Base-by-base conservation (phyloP, 2,329 filamentous ascomycete species). In the Sordariomycetes sp. region DNA sequence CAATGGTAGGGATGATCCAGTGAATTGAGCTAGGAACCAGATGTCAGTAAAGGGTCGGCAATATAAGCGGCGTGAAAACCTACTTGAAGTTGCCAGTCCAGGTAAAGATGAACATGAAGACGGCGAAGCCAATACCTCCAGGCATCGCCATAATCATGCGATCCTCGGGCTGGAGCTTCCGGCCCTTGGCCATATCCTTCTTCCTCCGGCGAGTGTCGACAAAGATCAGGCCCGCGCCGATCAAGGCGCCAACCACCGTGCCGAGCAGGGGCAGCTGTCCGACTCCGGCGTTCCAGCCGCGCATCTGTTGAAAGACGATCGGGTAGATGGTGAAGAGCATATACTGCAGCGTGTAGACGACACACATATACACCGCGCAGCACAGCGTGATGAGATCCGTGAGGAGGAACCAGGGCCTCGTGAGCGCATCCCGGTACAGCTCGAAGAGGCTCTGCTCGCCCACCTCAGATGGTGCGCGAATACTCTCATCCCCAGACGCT, bases 241-340 rank as follows among this genome's bases (percentile, higher is more conserved):
- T n/a, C 9, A 25, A 25, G 23, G 23, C 23, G 23, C 23, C 23
- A 25, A 68, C 38, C 12, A 58, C 54, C 2, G 58, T 59, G 7
- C 64, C 64, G 14, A 68, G 46, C 8, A 68, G 47, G 2, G 64
- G 61, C 2, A 68, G 48, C 31, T 64, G 59, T 10, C 60, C 62
- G 4, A 64, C 58, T 16, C 63, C 64, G 1, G 57, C 42, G 37
- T 65, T 67, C 64, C 64, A 69, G 3, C 62, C 62, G 6, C 64
- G 54, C 36, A 48, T 54, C 21, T 63, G 44, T 39, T 67, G 60
- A 38, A 63, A 66, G 11, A 68, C 59, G 21, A 66, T 64, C 1
- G 57, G 63, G 34, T 70, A 70, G 35, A 68, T 68, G 8, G 55
- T 60, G 48, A 71, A 70, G 12, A 70, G 53, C 64, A 70, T 70